Evolutionary conservation across 306 rosid species (phyloP).

Genomic region (Betula pendula): DNA sequence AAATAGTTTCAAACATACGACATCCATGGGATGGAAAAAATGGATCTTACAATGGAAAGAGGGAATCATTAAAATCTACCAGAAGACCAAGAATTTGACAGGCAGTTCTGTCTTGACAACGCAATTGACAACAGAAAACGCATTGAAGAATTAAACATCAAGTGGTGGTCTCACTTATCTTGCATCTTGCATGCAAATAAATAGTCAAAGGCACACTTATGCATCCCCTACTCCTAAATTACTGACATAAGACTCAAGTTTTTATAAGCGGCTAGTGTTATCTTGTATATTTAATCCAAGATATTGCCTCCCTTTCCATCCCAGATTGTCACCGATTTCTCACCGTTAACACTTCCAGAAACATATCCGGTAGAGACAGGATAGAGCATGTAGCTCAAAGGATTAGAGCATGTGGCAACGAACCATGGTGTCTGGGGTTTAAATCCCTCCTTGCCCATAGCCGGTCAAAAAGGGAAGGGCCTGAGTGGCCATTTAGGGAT

Average conservation of each 20-base stretch:
- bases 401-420: no score
- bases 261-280: not conserved
- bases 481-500: no score
- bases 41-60: not conserved
- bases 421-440: no score
- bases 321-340: no score
- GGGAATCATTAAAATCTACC: not conserved
- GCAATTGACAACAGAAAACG: not conserved
- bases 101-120: not conserved
- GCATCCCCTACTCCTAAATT: not conserved
- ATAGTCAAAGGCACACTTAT: not conserved
- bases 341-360: no score
- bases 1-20: conserved; percentile 6
- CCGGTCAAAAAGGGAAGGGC: no score
- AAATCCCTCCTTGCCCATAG: no score
- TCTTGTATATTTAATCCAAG: not conserved
- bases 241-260: not conserved
- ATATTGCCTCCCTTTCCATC: no score
- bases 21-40: not conserved
- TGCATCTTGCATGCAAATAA: not conserved
- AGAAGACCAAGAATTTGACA: not conserved
- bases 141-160: not conserved
- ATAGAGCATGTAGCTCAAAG: no score
- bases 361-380: no score
- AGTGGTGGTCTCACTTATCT: not conserved